Conservation (phyloP, 2,329 filamentous ascomycete genomes). For the Mycosphaerella sp. region DNA sequence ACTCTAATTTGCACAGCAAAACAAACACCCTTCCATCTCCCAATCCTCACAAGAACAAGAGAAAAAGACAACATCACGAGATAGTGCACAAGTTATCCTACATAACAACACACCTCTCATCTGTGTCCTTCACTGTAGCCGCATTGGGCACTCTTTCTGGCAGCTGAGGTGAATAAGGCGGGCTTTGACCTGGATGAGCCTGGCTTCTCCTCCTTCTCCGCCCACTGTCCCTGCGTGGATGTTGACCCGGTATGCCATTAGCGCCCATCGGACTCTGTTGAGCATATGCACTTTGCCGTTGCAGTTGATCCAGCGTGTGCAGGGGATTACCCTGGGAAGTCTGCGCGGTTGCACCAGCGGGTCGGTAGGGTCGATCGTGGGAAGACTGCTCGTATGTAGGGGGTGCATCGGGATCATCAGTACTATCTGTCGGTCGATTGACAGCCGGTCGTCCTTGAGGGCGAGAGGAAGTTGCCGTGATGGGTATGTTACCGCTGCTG, state of each 20-base stretch:
- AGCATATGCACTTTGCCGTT: conserved; percentile 27
- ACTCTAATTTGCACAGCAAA: too few species aligned
- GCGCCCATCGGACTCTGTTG: conserved; percentile 16
- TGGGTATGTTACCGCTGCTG: conserved; percentile 16
- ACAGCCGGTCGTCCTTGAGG: conserved; percentile 23
- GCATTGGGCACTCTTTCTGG: conserved; percentile 19
- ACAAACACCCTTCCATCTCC: too few species aligned
- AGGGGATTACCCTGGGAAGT: conserved; percentile 31
- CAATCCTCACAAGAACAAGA: not conserved
- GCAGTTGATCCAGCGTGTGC: conserved; percentile 31
- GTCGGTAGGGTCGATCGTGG: conserved; percentile 48
- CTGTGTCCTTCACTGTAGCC: conserved; percentile 28
- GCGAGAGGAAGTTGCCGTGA: conserved; percentile 8
- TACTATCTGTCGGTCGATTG: conserved; percentile 28
- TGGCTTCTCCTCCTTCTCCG: conserved; percentile 21
- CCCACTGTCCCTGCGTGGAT: conserved; percentile 16
- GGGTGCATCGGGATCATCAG: conserved; percentile 50
- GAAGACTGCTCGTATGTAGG: conserved; percentile 62
- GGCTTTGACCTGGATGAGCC: conserved; percentile 6
- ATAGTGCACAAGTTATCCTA: conserved; percentile 23
- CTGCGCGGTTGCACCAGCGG: conserved; percentile 28
- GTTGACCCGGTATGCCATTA: conserved; percentile 14
- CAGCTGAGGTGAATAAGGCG: conserved; percentile 2
- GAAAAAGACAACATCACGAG: not conserved
- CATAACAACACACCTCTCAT: conserved; percentile 47